phyloP scores from a whole-genome alignment of 129 eudicot genomes.

The Helianthus tuberosus region DNA sequence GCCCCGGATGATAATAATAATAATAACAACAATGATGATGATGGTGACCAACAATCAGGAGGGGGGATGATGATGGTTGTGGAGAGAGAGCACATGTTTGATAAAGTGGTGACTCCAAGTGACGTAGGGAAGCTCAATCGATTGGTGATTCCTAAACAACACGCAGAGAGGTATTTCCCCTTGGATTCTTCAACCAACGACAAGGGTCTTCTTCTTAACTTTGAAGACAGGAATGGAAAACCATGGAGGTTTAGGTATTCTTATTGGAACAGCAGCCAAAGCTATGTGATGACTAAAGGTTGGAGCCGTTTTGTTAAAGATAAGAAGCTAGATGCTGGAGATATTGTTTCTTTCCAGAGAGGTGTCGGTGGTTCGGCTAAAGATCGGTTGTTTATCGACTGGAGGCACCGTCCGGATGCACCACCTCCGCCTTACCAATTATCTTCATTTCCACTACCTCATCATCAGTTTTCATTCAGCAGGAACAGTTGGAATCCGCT shows the following conservation, averaged over 20 bases:
- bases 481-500: constrained; percentile 57
- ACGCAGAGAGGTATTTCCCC: constrained; percentile 95
- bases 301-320: constrained; percentile 97
- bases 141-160: constrained; percentile 89
- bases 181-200: constrained; percentile 74
- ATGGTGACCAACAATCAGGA: constrained; percentile 10
- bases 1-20: neutral
- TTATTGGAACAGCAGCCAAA: constrained; percentile 97
- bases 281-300: constrained; percentile 98
- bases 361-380: constrained; percentile 75
- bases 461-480: constrained; percentile 40
- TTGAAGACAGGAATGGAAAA: constrained; percentile 85
- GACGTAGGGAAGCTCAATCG: constrained; percentile 96
- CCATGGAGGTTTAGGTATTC: constrained; percentile 96
- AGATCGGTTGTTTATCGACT: constrained; percentile 78
- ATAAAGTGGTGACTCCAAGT: constrained; percentile 93
- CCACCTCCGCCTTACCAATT: constrained; percentile 34
- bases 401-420: constrained; percentile 86
- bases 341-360: constrained; percentile 81
- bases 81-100: constrained; percentile 91
- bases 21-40: neutral
- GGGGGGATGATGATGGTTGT: constrained; percentile 37
- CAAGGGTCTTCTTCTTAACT: constrained; percentile 71
- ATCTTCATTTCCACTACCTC: constrained; percentile 28
- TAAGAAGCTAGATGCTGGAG: constrained; percentile 89